phyloP scores from a whole-genome alignment of 495 filamentous ascomycete genomes.

The Rostrohypoxylon terebratum region DNA sequence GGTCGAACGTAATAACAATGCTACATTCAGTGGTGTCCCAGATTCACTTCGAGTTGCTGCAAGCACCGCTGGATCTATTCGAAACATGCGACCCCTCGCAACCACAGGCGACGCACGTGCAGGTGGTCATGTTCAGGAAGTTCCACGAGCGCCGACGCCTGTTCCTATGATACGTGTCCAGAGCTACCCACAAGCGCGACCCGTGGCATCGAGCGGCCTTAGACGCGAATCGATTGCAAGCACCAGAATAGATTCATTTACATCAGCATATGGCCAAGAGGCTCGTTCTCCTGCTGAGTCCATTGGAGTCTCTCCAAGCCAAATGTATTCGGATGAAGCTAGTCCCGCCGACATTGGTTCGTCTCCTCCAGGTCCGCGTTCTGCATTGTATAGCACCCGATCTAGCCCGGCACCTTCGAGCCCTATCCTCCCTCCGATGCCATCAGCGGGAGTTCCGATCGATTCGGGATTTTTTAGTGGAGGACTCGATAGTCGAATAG shows the following conservation, averaged over 20 bases:
- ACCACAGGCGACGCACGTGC: constrained; percentile 62
- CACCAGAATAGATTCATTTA: constrained; percentile 22
- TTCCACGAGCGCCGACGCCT: constrained; percentile 84
- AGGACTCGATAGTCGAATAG: constrained; percentile 67
- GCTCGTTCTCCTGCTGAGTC: constrained; percentile 61
- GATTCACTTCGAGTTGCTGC: constrained; percentile 89
- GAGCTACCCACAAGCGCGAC: constrained; percentile 45
- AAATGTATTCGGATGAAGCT: constrained; percentile 63
- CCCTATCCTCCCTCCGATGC: constrained; percentile 75
- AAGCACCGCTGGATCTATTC: constrained; percentile 86
- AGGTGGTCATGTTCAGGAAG: constrained; percentile 73
- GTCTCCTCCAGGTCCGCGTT: constrained; percentile 78
- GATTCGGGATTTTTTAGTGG: constrained; percentile 89
- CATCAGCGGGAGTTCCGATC: constrained; percentile 57
- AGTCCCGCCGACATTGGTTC: constrained; percentile 76
- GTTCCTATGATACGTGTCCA: constrained; percentile 61
- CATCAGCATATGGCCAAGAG: constrained; percentile 48
- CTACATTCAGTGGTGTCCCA: constrained; percentile 74
- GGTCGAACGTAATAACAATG: constrained; percentile 73
- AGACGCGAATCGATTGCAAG: constrained; percentile 40
- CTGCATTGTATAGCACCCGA: constrained; percentile 55
- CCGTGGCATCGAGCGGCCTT: constrained; percentile 37
- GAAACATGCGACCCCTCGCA: constrained; percentile 82
- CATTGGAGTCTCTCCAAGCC: constrained; percentile 66
- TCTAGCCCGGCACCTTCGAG: constrained; percentile 74